Percentiles rank a stretch among this genome's conserved stretches.
These are phyloP conservation scores for Hippophae tibetana DNA, from an alignment of 306 rosid species.

Conservation along the genomic window DNA sequence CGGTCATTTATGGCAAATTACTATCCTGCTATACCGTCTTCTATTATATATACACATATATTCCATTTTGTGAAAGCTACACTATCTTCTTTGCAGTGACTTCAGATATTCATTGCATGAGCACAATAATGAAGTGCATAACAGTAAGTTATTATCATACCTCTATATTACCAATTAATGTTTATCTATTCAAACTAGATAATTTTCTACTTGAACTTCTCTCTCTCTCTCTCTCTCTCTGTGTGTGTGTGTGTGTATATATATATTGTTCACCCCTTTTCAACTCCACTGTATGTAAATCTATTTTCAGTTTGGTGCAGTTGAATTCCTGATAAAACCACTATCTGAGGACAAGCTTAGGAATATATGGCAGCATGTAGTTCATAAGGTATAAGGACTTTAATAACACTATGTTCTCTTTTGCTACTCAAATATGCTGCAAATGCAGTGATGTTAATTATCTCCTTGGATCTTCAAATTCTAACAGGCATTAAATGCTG, in stretches of 20 bases:
- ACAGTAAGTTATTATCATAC: constrained; percentile 49
- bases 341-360: constrained; percentile 82
- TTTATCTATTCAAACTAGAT: not conserved
- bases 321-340: constrained; percentile 81
- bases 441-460: constrained; percentile 7
- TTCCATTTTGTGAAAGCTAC: constrained; percentile 7
- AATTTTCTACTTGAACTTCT: not conserved
- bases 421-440: not conserved
- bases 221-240: too few relatives aligned
- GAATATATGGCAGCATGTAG: constrained; percentile 99
- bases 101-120: constrained; percentile 65
- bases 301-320: constrained; percentile 78
- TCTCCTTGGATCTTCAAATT: constrained; percentile 28
- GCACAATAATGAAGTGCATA: constrained; percentile 93
- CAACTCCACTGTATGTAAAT: constrained; percentile 6
- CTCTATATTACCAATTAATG: not conserved
- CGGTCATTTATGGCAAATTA: too few relatives aligned
- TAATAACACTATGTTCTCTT: constrained; percentile 9
- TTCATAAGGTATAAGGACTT: constrained; percentile 72
- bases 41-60: too few relatives aligned
- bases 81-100: constrained; percentile 50
- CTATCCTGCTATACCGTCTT: too few relatives aligned
- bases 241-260: too few relatives aligned
- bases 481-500: constrained; percentile 83
- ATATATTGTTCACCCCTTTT: too few relatives aligned